These are phyloP conservation scores for Ascobolus immersus DNA, from an alignment of 495 filamentous ascomycete genomes.

Conservation along the genomic window DNA sequence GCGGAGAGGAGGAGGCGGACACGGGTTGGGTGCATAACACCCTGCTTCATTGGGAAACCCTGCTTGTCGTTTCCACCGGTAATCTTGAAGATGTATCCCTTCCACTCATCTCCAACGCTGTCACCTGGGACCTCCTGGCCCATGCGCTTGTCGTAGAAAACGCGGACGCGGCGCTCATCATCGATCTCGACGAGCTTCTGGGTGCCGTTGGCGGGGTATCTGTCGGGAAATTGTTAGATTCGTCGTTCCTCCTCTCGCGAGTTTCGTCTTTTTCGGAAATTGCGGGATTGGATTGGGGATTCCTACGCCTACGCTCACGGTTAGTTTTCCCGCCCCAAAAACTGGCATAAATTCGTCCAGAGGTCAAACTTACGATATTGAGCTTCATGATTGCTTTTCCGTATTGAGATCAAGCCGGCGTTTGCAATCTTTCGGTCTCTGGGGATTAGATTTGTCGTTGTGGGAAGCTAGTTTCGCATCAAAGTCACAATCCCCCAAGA, in stretches of 20 bases:
- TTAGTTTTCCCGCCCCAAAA: constrained; percentile 4
- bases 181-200: constrained; percentile 97
- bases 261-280: constrained; percentile 1
- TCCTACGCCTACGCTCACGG: constrained; percentile 14
- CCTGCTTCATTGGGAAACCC: constrained; percentile 99
- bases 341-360: constrained; percentile 2
- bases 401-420: no score
- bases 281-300: background rate
- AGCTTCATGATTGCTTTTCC: constrained; percentile 16
- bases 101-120: constrained; percentile 90
- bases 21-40: constrained; percentile 93
- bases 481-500: no score
- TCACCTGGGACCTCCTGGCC: constrained; percentile 86
- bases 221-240: constrained; percentile 10
- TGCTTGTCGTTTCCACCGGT: constrained; percentile 99
- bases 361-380: constrained; percentile 13
- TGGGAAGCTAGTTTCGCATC: no score
- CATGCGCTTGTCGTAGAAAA: constrained; percentile 87
- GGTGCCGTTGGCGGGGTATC: constrained; percentile 73
- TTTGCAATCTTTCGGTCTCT: no score
- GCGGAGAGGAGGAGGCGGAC: constrained; percentile 80
- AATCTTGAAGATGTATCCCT: constrained; percentile 94
- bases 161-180: constrained; percentile 78
- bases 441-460: no score
- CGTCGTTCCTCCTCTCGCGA: background rate